phyloP scores from a whole-genome alignment of 2,329 filamentous ascomycete species.

The Pseudocercospora cruenta region DNA sequence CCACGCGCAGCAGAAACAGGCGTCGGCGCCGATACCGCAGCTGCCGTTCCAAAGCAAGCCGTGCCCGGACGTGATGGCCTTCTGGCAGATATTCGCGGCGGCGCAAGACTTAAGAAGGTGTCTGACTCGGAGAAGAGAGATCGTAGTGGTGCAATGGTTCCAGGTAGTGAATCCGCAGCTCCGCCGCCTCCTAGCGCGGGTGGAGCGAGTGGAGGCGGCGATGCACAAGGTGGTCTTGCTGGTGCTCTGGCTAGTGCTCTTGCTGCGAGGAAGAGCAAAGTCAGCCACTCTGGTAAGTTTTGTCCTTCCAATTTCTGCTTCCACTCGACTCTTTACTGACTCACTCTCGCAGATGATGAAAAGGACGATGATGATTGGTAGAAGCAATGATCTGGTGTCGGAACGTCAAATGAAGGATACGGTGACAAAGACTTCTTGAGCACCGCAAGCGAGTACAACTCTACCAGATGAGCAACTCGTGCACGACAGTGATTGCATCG shows the following conservation, averaged over 20 bases:
- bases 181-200: constrained; percentile 59
- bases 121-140: constrained; percentile 71
- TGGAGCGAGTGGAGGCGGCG: constrained; percentile 56
- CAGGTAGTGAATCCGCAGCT: constrained; percentile 57
- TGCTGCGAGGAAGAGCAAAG: constrained; percentile 87
- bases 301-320: constrained; percentile 9
- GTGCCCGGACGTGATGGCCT: constrained; percentile 59
- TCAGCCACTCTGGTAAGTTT: constrained; percentile 88
- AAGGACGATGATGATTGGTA: constrained; percentile 76
- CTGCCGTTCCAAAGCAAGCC: constrained; percentile 21
- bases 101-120: constrained; percentile 71
- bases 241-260: constrained; percentile 75
- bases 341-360: constrained; percentile 67
- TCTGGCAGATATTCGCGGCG: constrained; percentile 72
- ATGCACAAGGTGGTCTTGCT: constrained; percentile 51
- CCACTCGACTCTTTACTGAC: background rate
- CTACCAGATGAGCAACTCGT: background rate
- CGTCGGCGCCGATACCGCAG: constrained; percentile 46
- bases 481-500: background rate
- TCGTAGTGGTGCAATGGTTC: constrained; percentile 67
- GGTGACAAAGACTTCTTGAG: background rate
- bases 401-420: background rate
- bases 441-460: background rate
- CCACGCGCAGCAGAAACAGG: constrained; percentile 55
- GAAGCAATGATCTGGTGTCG: constrained; percentile 8